Percentiles rank a stretch among this genome's conserved stretches.
phyloP scores from a whole-genome alignment of 805 yeast species.

The Wickerhamomyces bovis region DNA sequence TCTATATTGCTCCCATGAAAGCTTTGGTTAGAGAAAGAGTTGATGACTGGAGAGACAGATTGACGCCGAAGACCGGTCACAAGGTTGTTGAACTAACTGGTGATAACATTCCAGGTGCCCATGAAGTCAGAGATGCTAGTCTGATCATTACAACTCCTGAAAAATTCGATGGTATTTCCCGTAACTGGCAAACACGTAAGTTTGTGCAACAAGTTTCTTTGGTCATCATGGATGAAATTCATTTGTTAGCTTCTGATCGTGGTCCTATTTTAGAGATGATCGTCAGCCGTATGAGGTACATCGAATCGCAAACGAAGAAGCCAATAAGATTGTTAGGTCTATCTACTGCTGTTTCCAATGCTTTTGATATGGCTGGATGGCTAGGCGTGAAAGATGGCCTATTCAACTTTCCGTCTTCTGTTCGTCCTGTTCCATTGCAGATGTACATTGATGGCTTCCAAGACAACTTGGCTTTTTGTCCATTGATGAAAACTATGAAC shows the following conservation, averaged over 20 bases:
- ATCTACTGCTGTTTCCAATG: slow-evolving; percentile 92
- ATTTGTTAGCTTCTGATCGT: slow-evolving; percentile 92
- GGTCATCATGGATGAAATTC: slow-evolving; percentile 93
- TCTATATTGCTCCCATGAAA: slow-evolving; percentile 89
- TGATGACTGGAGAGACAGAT: slow-evolving; percentile 73
- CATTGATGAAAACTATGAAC: slow-evolving; percentile 66
- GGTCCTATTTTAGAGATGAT: slow-evolving; percentile 95
- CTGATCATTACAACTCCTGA: slow-evolving; percentile 92
- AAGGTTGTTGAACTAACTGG: slow-evolving; percentile 87
- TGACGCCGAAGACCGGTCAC: slow-evolving; percentile 82
- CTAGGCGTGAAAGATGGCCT: slow-evolving; percentile 88
- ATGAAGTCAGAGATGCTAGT: slow-evolving; percentile 77
- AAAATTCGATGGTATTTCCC: slow-evolving; percentile 95
- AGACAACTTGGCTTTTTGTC: slow-evolving; percentile 76
- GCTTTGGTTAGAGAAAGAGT: slow-evolving; percentile 97
- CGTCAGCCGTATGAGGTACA: slow-evolving; percentile 89
- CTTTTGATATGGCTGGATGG: slow-evolving; percentile 90
- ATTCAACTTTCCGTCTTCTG: slow-evolving; percentile 92
- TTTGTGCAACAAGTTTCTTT: slow-evolving; percentile 78
- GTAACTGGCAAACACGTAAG: slow-evolving; percentile 87
- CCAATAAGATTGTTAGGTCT: slow-evolving; percentile 87
- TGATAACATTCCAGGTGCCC: slow-evolving; percentile 83
- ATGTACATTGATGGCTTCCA: slow-evolving; percentile 85
- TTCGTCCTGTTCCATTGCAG: slow-evolving; percentile 90
- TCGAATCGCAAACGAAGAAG: slow-evolving; percentile 88